A percentile compares a stretch with the other conserved stretches of the same genome.
These are phyloP conservation scores for Globisporangium uncinulatum DNA, from an alignment of 352 stramenopile genomes.

Conservation along the genomic window DNA sequence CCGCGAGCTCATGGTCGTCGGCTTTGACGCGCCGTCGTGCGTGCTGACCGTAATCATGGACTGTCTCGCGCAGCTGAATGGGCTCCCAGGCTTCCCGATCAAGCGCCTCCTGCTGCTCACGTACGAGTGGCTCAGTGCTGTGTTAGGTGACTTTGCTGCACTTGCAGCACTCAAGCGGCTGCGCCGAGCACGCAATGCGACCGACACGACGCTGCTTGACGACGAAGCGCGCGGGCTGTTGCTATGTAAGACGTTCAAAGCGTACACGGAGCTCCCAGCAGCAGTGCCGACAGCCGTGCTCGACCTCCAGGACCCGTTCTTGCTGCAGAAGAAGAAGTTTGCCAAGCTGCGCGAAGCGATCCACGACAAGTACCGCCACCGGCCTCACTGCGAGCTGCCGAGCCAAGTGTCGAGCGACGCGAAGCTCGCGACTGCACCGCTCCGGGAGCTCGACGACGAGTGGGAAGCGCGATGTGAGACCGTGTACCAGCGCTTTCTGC, in stretches of 20 bases:
- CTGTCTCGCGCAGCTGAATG: conserved; percentile 63
- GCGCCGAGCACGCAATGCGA: conserved; percentile 32
- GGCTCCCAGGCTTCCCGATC: conserved; percentile 69
- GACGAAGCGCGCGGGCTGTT: conserved; percentile 43
- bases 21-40: conserved; percentile 50
- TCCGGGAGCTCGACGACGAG: conserved; percentile 61
- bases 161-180: conserved; percentile 50
- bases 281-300: conserved; percentile 17
- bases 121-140: conserved; percentile 56
- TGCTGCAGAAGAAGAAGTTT: conserved; percentile 70
- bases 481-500: conserved; percentile 66
- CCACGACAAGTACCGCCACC: conserved; percentile 71
- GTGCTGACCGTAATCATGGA: conserved; percentile 65
- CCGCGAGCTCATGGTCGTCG: conserved; percentile 59
- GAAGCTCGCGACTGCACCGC: conserved; percentile 34
- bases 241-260: conserved; percentile 68
- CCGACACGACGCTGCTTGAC: conserved; percentile 37
- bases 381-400: conserved; percentile 55
- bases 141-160: conserved; percentile 47
- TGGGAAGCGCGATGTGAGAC: conserved; percentile 63
- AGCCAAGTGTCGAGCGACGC: conserved; percentile 30
- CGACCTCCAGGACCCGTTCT: conserved; percentile 62
- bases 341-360: conserved; percentile 52
- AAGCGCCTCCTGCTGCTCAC: conserved; percentile 73
- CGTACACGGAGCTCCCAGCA: conserved; percentile 39